Conservation (phyloP, 805 yeast species). For the Alloascoidea hylecoeti region DNA sequence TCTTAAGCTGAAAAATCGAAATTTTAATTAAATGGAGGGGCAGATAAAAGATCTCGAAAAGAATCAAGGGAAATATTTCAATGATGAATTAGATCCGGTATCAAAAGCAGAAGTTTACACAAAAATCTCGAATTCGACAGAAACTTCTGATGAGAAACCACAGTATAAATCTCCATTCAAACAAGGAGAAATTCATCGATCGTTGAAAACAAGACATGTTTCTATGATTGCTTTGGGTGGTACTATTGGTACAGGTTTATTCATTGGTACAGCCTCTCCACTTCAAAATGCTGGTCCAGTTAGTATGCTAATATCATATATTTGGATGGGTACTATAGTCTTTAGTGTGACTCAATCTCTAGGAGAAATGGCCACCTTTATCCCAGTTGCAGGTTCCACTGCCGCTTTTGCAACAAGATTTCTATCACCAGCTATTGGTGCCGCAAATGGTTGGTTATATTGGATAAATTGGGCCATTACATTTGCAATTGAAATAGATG, state of each 20-base stretch:
- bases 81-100: too few relatives aligned
- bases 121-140: too few relatives aligned
- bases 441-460: constrained; percentile 58
- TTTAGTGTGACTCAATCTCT: constrained; percentile 55
- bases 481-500: constrained; percentile 59
- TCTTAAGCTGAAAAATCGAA: too few relatives aligned
- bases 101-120: too few relatives aligned
- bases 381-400: constrained; percentile 55
- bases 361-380: constrained; percentile 73
- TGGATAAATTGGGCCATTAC: constrained; percentile 75
- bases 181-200: constrained; percentile 37
- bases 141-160: too few relatives aligned
- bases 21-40: too few relatives aligned
- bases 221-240: constrained; percentile 73
- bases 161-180: constrained; percentile 9
- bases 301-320: constrained; percentile 44
- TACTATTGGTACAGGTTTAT: constrained; percentile 67
- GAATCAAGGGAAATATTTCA: too few relatives aligned
- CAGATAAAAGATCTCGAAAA: too few relatives aligned
- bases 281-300: constrained; percentile 54
- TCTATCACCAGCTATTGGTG: constrained; percentile 59
- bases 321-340: constrained; percentile 53
- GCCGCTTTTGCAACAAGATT: constrained; percentile 58
- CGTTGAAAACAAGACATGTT: constrained; percentile 50
- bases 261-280: constrained; percentile 49